Percentiles rank a stretch among this genome's conserved stretches.
phyloP scores from a whole-genome alignment of 371 early-diverging fungal species.

The Nematocida ausubeli region DNA sequence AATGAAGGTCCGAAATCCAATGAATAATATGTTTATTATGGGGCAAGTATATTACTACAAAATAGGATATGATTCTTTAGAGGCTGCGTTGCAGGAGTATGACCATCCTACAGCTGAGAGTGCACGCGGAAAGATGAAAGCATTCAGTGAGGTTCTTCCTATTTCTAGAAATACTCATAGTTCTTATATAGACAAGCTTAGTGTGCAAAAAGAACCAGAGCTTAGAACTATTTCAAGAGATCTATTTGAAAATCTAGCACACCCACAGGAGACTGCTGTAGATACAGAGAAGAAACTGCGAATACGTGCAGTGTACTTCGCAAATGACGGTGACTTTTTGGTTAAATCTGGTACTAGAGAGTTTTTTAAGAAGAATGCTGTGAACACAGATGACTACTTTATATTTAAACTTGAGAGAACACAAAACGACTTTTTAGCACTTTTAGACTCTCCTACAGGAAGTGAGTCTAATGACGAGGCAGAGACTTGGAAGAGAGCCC shows the following conservation, averaged over 20 bases:
- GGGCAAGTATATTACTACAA: constrained; percentile 74
- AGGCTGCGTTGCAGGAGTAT: constrained; percentile 64
- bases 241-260: constrained; percentile 33
- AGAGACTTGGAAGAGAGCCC: constrained; percentile 67
- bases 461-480: constrained; percentile 62
- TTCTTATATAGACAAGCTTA: not conserved
- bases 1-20: constrained; percentile 77
- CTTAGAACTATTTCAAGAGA: constrained; percentile 51
- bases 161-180: not conserved
- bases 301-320: constrained; percentile 69
- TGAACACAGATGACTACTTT: constrained; percentile 73
- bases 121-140: constrained; percentile 29
- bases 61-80: constrained; percentile 62
- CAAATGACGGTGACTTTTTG: constrained; percentile 76
- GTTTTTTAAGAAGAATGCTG: constrained; percentile 72
- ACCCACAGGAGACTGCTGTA: not conserved
- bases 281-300: constrained; percentile 15
- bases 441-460: constrained; percentile 64
- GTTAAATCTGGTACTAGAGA: constrained; percentile 71
- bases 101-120: constrained; percentile 59
- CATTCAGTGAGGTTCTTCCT: constrained; percentile 37
- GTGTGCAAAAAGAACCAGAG: constrained; percentile 15
- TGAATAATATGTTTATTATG: constrained; percentile 74
- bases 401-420: constrained; percentile 71
- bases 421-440: constrained; percentile 68